Conservation (phyloP, 768 basidiomycete genomes). For the Nidula microcarpa region DNA sequence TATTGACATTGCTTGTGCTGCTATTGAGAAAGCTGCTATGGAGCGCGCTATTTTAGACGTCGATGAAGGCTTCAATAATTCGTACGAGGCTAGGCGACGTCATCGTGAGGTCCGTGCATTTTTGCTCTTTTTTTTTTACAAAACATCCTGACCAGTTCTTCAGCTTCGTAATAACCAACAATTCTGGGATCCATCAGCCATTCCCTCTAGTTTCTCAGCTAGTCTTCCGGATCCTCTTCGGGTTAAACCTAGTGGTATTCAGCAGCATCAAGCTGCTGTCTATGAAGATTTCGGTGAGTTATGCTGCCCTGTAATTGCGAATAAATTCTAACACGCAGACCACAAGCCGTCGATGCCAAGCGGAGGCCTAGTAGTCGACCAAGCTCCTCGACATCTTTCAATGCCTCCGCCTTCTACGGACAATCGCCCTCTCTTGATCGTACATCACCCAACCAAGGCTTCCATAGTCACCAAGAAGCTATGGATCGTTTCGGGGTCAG, state of each 20-base stretch:
- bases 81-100: conserved; percentile 80
- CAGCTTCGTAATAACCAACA: conserved; percentile 67
- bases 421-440: conserved; percentile 66
- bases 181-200: conserved; percentile 87
- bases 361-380: conserved; percentile 62
- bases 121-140: not conserved
- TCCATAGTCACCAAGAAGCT: conserved; percentile 72
- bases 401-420: conserved; percentile 45
- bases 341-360: conserved; percentile 42
- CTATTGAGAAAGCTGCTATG: conserved; percentile 97
- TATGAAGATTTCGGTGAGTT: conserved; percentile 89
- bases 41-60: conserved; percentile 91
- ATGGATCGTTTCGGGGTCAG: conserved; percentile 85
- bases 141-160: conserved; percentile 1
- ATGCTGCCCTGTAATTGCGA: no score
- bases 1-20: conserved; percentile 86
- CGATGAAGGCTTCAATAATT: conserved; percentile 80
- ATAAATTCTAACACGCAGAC: no score
- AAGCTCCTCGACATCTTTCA: conserved; percentile 67
- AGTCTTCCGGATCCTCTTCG: conserved; percentile 86
- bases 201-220: conserved; percentile 62
- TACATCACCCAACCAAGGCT: conserved; percentile 29
- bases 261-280: conserved; percentile 77
- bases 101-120: conserved; percentile 71
- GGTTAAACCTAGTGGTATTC: conserved; percentile 79